Evolutionary conservation across 1,284 basidiomycete species (phyloP), one percentile per base, ranked within the genome.

Genomic region (Ustilago xerochloae): DNA sequence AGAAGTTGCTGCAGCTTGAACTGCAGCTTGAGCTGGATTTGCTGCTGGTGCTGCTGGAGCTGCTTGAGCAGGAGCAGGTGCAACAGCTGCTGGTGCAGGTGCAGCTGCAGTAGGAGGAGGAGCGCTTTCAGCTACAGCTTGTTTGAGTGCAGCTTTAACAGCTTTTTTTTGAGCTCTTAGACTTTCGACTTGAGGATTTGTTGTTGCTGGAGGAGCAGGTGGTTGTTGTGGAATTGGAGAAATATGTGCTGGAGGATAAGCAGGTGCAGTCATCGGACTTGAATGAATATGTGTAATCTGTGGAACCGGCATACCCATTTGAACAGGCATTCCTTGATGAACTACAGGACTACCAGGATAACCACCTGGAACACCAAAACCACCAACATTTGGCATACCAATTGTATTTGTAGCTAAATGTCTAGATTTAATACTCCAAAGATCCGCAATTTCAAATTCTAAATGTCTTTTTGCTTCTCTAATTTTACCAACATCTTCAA

Each of bases 401-500:
- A 9, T 29, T 3, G 13, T 29, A 35, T 7, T n/a, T 4, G 24
- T 26, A 20, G 63, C 58, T 43, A 75, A 46, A 60, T 79, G 75
- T 3, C 66, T 22, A 7, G 38, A 50, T 60, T 81, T 81, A 57
- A 81, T 78, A 24, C 62, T 50, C 68, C 79, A 81, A 26, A 81
- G 54, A 48, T 81, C 79, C 0, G 77, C 71, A 36, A 81, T 80
- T 43, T 81, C 79, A 22, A 64, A 59, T 59, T 81, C 79, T 29
- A 81, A 47, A 26, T 64, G 63, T 4, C 75, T 33, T 41, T 81
- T 81, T 6, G 71, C 72, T 53, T 81, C 78, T 4, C 79, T 57
- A 20, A 81, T 81, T 73, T 75, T 78, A 35, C 78, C 79, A 7
- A 81, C 78, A 32, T 81, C 79, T 22, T 81, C 78, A 71, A 81